Evolutionary conservation across 371 early-diverging fungal species (phyloP).

Genomic region (Haplosporangium sp.): DNA sequence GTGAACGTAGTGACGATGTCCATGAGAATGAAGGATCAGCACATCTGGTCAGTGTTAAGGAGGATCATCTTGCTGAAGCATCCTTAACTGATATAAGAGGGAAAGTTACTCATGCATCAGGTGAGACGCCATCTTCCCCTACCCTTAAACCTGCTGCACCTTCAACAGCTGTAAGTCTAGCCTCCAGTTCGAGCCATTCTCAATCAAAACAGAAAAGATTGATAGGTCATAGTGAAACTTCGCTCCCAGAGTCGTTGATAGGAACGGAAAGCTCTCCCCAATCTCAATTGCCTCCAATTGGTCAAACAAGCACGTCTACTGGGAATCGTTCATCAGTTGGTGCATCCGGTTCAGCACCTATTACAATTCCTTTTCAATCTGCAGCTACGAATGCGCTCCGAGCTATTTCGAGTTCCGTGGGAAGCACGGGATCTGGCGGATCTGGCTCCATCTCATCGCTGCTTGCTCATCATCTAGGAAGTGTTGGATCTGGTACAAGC

Average conservation of each 20-base stretch:
- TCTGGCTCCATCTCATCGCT: conserved; percentile 40
- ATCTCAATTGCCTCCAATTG: conserved; percentile 23
- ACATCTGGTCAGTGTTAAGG: conserved; percentile 15
- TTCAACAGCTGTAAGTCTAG: neutral
- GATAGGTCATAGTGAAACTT: neutral
- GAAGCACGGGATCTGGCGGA: conserved; percentile 53
- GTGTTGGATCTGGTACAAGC: conserved; percentile 14
- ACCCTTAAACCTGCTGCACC: neutral
- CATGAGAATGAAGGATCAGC: conserved; percentile 8
- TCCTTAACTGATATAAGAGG: neutral
- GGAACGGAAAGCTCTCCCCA: conserved; percentile 1
- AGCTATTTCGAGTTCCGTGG: conserved; percentile 51
- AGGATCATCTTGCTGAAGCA: conserved; percentile 2
- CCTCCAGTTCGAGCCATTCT: neutral
- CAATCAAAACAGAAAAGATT: conserved; percentile 1
- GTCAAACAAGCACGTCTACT: conserved; percentile 5
- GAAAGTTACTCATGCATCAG: neutral
- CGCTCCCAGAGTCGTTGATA: neutral
- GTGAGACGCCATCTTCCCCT: neutral
- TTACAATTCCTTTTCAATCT: conserved; percentile 53
- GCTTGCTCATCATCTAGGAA: conserved; percentile 29
- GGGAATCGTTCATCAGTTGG: conserved; percentile 22
- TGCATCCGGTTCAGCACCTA: conserved; percentile 29
- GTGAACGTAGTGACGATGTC: conserved; percentile 10
- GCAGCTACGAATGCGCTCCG: conserved; percentile 47